A percentile compares a stretch with the other conserved stretches of the same genome.
phyloP scores from a whole-genome alignment of 2,329 filamentous ascomycete species.

The Sclerotiophoma versabilis region DNA sequence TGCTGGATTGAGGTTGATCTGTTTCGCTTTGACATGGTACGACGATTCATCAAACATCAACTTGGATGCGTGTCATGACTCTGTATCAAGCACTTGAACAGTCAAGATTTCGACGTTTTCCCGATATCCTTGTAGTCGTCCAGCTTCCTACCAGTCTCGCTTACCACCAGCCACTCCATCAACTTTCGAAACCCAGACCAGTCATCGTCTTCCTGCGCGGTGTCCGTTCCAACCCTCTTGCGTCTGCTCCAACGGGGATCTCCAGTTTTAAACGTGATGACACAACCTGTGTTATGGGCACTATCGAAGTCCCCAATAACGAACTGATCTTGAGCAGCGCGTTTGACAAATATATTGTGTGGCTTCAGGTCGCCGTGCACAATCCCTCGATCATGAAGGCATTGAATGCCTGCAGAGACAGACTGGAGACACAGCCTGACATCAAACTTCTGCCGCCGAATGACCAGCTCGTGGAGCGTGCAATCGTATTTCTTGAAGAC shows the following conservation, averaged over 20 bases:
- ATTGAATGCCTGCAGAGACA: not conserved
- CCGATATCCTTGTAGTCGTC: not conserved
- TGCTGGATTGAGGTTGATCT: not conserved
- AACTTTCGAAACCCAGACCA: not conserved
- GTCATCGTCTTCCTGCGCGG: not conserved
- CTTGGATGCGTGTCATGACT: not conserved
- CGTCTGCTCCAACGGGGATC: not conserved
- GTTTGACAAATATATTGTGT: not conserved
- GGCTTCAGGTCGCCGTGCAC: not conserved
- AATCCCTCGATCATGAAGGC: not conserved
- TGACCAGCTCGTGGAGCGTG: conserved; percentile 7
- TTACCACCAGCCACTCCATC: not conserved
- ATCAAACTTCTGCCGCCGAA: not conserved
- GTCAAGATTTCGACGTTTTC: not conserved
- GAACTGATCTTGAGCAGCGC: not conserved
- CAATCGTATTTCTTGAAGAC: conserved; percentile 8
- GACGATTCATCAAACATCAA: not conserved
- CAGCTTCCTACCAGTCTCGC: not conserved
- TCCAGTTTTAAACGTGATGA: not conserved
- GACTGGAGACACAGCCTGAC: not conserved
- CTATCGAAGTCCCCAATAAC: not conserved
- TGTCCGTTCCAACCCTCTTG: not conserved
- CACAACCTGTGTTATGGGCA: not conserved
- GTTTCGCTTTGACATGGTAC: not conserved
- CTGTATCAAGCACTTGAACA: not conserved